phyloP scores from a whole-genome alignment of 2,329 filamentous ascomycete species.

The Ophiostoma montium region DNA sequence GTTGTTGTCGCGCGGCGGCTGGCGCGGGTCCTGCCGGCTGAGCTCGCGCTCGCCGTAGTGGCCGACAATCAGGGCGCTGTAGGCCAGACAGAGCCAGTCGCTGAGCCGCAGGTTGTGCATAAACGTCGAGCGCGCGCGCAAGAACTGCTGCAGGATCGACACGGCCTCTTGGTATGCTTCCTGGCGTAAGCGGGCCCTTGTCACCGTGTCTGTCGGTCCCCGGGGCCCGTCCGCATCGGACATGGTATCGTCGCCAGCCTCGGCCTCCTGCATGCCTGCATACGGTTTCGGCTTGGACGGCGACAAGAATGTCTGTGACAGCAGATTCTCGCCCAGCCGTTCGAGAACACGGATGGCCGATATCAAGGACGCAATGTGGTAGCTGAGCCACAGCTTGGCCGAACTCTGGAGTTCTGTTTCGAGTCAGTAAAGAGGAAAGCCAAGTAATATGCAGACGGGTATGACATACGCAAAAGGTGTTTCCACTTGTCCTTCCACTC shows the following conservation, averaged over 20 bases:
- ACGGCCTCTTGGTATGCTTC: not conserved
- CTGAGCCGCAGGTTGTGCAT: not conserved
- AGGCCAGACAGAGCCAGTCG: not conserved
- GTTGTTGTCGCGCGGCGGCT: not conserved
- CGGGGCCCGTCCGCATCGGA: not conserved
- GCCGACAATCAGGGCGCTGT: not conserved
- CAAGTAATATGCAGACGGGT: not conserved
- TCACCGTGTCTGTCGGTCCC: not conserved
- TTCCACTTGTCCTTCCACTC: conserved; percentile 1
- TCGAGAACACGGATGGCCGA: conserved; percentile 1
- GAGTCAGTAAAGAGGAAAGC: not conserved
- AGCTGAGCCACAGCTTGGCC: not conserved
- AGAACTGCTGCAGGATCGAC: not conserved
- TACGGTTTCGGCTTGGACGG: not conserved
- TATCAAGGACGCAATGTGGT: not conserved
- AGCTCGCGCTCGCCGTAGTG: not conserved
- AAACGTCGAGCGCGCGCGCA: not conserved
- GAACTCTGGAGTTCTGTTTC: not conserved
- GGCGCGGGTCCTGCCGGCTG: not conserved
- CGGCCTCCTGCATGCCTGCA: not conserved
- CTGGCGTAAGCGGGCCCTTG: not conserved
- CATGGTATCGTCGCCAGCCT: not conserved
- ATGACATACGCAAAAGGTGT: not conserved
- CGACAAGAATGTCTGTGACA: not conserved
- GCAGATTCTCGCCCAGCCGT: not conserved